Evolutionary conservation across 306 rosid genomes (phyloP).

Genomic region (Geum urbanum): DNA sequence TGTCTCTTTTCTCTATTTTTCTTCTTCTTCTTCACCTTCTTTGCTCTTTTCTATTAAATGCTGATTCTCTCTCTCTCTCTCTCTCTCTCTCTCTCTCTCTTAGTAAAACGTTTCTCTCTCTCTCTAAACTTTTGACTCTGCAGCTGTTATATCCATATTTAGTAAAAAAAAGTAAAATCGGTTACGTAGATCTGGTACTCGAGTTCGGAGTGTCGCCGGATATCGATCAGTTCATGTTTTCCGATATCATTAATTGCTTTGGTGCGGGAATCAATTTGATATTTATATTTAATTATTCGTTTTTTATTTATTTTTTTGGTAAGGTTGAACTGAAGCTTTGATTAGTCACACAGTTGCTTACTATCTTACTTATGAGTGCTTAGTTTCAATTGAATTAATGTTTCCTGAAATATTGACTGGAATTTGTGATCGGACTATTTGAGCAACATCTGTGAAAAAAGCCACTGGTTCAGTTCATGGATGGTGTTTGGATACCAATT

Average conservation of each 20-base stretch:
- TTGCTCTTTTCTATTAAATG: slow-evolving; percentile 6
- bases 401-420: neutral
- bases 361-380: neutral
- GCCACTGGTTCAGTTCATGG: slow-evolving; percentile 2
- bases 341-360: neutral
- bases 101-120: slow-evolving; percentile 14
- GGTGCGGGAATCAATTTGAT: slow-evolving; percentile 39
- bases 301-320: neutral
- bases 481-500: neutral
- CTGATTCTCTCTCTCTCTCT: slow-evolving; percentile 10
- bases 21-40: slow-evolving; percentile 5
- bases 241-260: slow-evolving; percentile 51
- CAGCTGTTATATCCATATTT: neutral
- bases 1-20: neutral
- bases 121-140: slow-evolving; percentile 16
- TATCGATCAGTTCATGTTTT: slow-evolving; percentile 49
- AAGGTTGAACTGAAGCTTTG: slow-evolving; percentile 7
- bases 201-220: slow-evolving; percentile 19
- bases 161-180: neutral
- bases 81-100: slow-evolving; percentile 14
- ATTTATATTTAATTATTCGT: neutral
- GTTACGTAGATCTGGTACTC: slow-evolving; percentile 41
- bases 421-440: neutral
- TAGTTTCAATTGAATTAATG: neutral
- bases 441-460: neutral